Evolutionary conservation across 768 basidiomycete species (phyloP).

Genomic region (Mycena latifolia): DNA sequence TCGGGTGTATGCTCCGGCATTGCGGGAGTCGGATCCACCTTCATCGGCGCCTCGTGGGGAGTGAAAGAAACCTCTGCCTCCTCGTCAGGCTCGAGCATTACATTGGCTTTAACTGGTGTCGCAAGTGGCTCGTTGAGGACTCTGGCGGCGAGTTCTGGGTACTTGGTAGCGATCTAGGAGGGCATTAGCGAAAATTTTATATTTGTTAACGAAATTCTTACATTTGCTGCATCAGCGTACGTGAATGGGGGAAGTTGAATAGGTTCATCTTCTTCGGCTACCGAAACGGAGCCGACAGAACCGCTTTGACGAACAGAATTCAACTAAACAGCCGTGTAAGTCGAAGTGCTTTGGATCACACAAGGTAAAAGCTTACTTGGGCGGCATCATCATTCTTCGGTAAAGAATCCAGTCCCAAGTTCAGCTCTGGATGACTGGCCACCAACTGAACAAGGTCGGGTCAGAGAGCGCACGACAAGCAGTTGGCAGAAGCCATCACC

Average conservation of each 20-base stretch:
- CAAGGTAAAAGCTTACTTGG: neutral
- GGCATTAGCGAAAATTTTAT: neutral
- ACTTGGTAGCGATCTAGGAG: constrained; percentile 47
- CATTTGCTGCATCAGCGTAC: constrained; percentile 56
- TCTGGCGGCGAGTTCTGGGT: constrained; percentile 48
- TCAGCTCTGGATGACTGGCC: constrained; percentile 25
- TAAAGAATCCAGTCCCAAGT: constrained; percentile 24
- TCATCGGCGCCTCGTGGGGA: neutral
- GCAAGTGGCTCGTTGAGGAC: constrained; percentile 49
- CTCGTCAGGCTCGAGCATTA: constrained; percentile 19
- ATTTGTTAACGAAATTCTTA: constrained; percentile 34
- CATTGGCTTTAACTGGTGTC: constrained; percentile 22
- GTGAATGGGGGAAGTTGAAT: constrained; percentile 45
- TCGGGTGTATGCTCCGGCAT: constrained; percentile 43
- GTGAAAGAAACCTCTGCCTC: constrained; percentile 7
- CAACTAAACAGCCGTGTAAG: neutral
- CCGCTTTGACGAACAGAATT: neutral
- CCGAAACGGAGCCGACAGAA: constrained; percentile 2
- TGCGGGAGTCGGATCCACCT: neutral
- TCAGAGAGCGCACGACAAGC: neutral
- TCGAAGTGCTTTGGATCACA: neutral
- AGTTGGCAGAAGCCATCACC: constrained; percentile 9
- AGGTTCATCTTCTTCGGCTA: constrained; percentile 21
- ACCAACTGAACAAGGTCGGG: constrained; percentile 3
- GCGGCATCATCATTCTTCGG: neutral